phyloP scores from a whole-genome alignment of 371 early-diverging fungal species.

The Hamiltosporidium magnivora region DNA sequence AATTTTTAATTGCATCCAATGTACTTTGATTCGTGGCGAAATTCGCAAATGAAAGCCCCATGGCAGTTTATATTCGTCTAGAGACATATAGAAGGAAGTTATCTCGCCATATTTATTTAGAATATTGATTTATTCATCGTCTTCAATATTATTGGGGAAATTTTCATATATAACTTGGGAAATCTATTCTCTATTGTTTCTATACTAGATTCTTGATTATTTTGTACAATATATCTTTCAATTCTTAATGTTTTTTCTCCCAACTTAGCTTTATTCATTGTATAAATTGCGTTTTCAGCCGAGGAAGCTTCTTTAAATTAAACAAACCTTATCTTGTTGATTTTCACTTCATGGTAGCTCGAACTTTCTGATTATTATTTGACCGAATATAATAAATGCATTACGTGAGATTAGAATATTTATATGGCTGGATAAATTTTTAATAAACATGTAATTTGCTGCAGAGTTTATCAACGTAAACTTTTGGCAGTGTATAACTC shows the following conservation, averaged over 20 bases:
- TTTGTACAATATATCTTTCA: slow-evolving; percentile 23
- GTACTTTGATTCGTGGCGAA: slow-evolving; percentile 45
- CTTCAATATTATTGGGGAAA: slow-evolving; percentile 34
- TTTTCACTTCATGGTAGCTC: slow-evolving; percentile 32
- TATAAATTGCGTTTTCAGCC: slow-evolving; percentile 49
- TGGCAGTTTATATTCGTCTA: slow-evolving; percentile 20
- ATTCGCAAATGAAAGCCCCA: slow-evolving; percentile 54
- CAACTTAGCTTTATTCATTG: slow-evolving; percentile 33
- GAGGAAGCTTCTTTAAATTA: slow-evolving; percentile 43
- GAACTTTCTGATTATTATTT: slow-evolving; percentile 50
- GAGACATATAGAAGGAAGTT: slow-evolving; percentile 42
- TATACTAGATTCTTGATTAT: slow-evolving; percentile 18
- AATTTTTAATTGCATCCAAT: slow-evolving; percentile 37
- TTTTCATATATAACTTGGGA: slow-evolving; percentile 56
- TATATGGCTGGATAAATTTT: slow-evolving; percentile 48
- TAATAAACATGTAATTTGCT: slow-evolving; percentile 48
- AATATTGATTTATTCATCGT: slow-evolving; percentile 30
- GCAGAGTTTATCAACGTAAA: slow-evolving; percentile 1
- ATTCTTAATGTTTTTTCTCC: slow-evolving; percentile 38
- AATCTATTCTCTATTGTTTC: slow-evolving; percentile 32
- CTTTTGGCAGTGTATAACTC: slow-evolving; percentile 36
- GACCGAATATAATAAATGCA: slow-evolving; percentile 54
- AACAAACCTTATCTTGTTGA: slow-evolving; percentile 54
- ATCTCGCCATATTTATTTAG: slow-evolving; percentile 50
- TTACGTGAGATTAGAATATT: slow-evolving; percentile 46